Evolutionary conservation across 352 stramenopile species (phyloP), one percentile per base, ranked within the genome.

Genomic region (Globisporangium iwayamae): DNA sequence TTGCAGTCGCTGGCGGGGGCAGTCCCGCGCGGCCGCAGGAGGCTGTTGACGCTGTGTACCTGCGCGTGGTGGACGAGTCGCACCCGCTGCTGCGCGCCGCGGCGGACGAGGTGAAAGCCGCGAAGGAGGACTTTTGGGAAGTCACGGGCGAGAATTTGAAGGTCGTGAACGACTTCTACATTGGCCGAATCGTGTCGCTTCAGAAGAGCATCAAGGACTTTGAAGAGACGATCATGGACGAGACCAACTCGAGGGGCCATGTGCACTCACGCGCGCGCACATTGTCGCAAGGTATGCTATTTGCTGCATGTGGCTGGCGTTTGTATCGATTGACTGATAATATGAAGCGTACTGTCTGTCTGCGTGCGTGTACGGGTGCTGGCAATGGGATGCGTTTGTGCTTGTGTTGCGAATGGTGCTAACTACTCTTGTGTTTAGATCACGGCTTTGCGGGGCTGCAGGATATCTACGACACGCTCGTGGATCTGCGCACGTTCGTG

Each of bases 401-500:
- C 18, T n/a, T 55, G 14, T 58, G 22, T 64, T 22, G 13, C 28
- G 41, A 43, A 20, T 20, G 20, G 13, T 61, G 7, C 39, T 4
- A 10, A 11, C 39, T 4, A 10, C 39, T 3, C 8, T 9, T 54
- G 66, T 6, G 16, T 48, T 48, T 60, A 66, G 84, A 94, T 50
- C 82, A 89, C 43, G 83, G 85, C 2, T 96, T 94, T 74, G 78
- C 85, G 34, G 85, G 72, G 56, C 66, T 98, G 28, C 87, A 96
- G 61, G 87, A 96, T 34, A 88, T 95, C 55, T 97, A 97, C 62
- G 87, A 96, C 58, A 91, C 90, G 62, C 69, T 97, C 36, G 83
- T 96, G 65, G 89, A 96, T 46, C 65, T 98, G 52, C 81, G 87
- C n/a, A 92, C 76, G 43, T 98, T 94, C 63, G 89, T 97, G 46